Percentiles rank a stretch among this genome's conserved stretches.
phyloP scores from a whole-genome alignment of 495 filamentous ascomycete genomes.

The Daldinia vernicosa region DNA sequence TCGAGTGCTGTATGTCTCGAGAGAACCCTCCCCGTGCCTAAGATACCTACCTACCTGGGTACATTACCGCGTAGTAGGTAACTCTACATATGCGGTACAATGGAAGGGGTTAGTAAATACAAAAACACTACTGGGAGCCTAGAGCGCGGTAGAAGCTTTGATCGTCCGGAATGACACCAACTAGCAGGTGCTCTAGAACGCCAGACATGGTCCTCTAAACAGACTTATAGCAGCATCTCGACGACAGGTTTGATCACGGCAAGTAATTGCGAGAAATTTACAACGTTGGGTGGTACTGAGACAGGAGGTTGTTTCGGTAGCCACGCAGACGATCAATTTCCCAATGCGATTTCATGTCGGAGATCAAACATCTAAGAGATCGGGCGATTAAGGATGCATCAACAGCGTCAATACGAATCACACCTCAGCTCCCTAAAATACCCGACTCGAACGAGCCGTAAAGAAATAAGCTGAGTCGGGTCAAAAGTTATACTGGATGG shows the following conservation, averaged over 20 bases:
- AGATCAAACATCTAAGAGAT: not conserved
- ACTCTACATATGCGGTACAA: not conserved
- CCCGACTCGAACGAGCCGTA: not conserved
- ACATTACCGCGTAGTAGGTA: not conserved
- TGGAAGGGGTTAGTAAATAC: not conserved
- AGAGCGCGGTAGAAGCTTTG: not conserved
- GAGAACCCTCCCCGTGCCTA: too few species aligned
- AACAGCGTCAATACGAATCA: not conserved
- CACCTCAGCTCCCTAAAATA: not conserved
- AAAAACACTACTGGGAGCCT: not conserved
- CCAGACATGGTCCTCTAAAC: not conserved
- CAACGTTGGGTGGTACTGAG: not conserved
- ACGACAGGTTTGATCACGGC: not conserved
- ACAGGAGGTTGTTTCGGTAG: not conserved
- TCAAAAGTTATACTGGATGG: not conserved
- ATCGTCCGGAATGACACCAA: not conserved
- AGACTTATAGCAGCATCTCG: not conserved
- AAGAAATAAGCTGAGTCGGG: not conserved
- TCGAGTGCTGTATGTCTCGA: not conserved
- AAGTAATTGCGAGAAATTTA: conserved; percentile 1
- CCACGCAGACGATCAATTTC: not conserved
- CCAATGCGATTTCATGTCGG: not conserved
- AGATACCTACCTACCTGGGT: not conserved
- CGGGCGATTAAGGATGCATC: not conserved
- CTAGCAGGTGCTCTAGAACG: not conserved